Evolutionary conservation across 1,139 yeast species (phyloP).

Genomic region (Saccharomyces pastorianus): DNA sequence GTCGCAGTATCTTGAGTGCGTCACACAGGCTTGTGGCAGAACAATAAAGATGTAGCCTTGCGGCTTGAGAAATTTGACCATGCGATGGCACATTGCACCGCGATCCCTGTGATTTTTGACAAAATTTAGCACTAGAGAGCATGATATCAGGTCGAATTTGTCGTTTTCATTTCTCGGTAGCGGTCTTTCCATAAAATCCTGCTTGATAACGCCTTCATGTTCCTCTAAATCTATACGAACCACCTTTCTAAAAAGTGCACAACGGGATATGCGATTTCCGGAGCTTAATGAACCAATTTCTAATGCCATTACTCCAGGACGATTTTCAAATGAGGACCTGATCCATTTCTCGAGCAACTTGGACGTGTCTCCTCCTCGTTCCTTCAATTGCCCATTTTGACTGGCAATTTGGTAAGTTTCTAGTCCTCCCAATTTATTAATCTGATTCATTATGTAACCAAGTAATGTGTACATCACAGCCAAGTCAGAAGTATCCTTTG

Average conservation of each 20-base stretch:
- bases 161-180: conserved; percentile 41
- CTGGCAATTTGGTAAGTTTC: conserved; percentile 81
- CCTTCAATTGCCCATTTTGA: conserved; percentile 65
- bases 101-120: conserved; percentile 66
- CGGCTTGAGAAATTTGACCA: conserved; percentile 46
- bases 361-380: conserved; percentile 88
- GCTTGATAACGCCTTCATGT: conserved; percentile 53
- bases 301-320: conserved; percentile 37
- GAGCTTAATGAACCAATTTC: conserved; percentile 80
- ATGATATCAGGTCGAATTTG: conserved; percentile 59
- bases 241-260: conserved; percentile 42
- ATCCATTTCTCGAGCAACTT: conserved; percentile 68
- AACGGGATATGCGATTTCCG: conserved; percentile 56
- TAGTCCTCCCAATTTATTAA: conserved; percentile 57
- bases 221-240: conserved; percentile 63
- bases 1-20: conserved; percentile 62
- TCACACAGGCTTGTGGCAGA: conserved; percentile 77
- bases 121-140: conserved; percentile 81
- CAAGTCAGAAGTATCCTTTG: conserved; percentile 2
- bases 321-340: conserved; percentile 8
- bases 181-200: conserved; percentile 78
- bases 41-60: conserved; percentile 55
- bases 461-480: conserved; percentile 23
- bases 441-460: conserved; percentile 54
- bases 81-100: conserved; percentile 66